Percentiles rank a stretch among this genome's conserved stretches.
Evolutionary conservation across 345 rosid species (phyloP).

Genomic region (Melaleuca quinquenervia): DNA sequence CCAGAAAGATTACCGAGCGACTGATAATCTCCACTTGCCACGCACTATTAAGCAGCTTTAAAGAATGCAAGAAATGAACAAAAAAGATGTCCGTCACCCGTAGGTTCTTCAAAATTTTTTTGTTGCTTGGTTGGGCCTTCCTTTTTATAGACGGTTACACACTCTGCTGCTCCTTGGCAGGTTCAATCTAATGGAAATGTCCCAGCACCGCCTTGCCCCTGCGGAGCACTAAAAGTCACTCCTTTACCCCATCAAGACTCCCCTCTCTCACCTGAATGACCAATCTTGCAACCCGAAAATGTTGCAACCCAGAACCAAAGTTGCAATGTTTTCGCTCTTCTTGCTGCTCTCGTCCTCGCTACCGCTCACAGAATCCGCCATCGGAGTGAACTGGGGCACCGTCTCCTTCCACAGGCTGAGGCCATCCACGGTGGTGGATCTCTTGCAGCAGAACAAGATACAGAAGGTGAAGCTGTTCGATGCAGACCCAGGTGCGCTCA

Average conservation of each 20-base stretch:
- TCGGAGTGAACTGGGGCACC: slow-evolving; percentile 97
- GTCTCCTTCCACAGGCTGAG: slow-evolving; percentile 48
- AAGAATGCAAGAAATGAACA: neutral
- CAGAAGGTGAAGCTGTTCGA: slow-evolving; percentile 82
- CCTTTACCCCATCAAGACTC: neutral
- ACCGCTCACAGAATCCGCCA: slow-evolving; percentile 37
- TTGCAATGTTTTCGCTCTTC: neutral
- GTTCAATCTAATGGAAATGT: neutral
- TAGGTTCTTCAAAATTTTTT: neutral
- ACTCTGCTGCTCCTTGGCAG: neutral
- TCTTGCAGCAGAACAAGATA: slow-evolving; percentile 64
- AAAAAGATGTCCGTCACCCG: neutral
- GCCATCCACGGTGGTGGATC: slow-evolving; percentile 94
- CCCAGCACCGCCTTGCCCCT: neutral
- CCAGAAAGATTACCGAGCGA: neutral
- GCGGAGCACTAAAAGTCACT: neutral
- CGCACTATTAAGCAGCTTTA: neutral
- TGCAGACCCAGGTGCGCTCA: slow-evolving; percentile 51
- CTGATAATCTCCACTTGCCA: neutral
- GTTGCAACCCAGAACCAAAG: slow-evolving; percentile 6
- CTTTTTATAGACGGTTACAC: neutral
- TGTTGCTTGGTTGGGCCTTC: neutral
- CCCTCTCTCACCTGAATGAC: neutral
- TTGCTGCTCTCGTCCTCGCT: slow-evolving; percentile 7
- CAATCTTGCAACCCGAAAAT: slow-evolving; percentile 6